Evolutionary conservation across 2,329 filamentous ascomycete species (phyloP).

Genomic region (Aspergillus fijiensis): DNA sequence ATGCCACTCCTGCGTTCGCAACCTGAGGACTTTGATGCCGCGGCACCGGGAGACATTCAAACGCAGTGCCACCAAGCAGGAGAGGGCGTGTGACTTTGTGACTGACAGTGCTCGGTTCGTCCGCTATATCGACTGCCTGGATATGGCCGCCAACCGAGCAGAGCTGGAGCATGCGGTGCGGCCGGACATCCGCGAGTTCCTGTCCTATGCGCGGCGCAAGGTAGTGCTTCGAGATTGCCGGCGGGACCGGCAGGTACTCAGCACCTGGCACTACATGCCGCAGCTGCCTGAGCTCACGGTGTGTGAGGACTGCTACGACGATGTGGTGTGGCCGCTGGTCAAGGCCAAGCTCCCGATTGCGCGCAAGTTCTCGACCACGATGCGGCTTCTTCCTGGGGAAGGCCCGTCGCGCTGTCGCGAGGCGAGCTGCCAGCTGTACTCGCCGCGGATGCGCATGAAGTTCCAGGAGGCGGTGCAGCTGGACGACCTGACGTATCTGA

Average conservation of each 20-base stretch:
- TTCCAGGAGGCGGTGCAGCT: constrained; percentile 67
- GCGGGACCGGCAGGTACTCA: constrained; percentile 61
- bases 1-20: constrained; percentile 71
- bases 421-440: constrained; percentile 75
- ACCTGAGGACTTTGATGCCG: constrained; percentile 72
- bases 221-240: constrained; percentile 62
- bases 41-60: constrained; percentile 66
- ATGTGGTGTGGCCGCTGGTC: constrained; percentile 70
- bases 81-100: constrained; percentile 68
- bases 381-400: constrained; percentile 58
- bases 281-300: constrained; percentile 75
- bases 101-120: constrained; percentile 59
- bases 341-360: constrained; percentile 58
- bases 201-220: constrained; percentile 62
- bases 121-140: constrained; percentile 57
- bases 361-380: constrained; percentile 62
- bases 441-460: constrained; percentile 70
- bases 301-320: constrained; percentile 82
- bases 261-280: constrained; percentile 76
- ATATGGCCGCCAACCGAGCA: constrained; percentile 50
- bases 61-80: constrained; percentile 46
- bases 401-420: constrained; percentile 32
- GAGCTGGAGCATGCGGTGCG: constrained; percentile 31
- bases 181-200: constrained; percentile 61
- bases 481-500: constrained; percentile 67